Evolutionary conservation across 805 yeast genomes (phyloP).

Genomic region (Candida peoriensis): DNA sequence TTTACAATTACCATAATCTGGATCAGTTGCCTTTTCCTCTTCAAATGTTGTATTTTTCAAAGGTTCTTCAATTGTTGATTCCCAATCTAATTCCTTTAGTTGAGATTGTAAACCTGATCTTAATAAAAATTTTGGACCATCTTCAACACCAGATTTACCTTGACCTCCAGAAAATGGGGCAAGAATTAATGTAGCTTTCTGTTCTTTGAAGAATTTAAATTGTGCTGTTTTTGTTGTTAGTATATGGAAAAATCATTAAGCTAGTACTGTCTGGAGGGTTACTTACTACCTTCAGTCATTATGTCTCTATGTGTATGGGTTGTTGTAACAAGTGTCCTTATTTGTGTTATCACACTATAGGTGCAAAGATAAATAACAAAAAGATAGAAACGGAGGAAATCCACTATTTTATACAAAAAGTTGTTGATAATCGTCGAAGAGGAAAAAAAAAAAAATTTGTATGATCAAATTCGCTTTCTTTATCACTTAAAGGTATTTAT

Average conservation of each 20-base stretch:
- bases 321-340: too few species aligned
- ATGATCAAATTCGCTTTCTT: constrained; percentile 22
- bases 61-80: constrained; percentile 47
- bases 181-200: constrained; percentile 61
- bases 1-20: constrained; percentile 54
- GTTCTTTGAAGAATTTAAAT: constrained; percentile 51
- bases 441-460: not conserved
- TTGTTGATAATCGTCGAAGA: too few species aligned
- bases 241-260: not conserved
- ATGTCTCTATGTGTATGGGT: not conserved
- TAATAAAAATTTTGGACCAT: constrained; percentile 81
- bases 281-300: not conserved
- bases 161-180: constrained; percentile 98
- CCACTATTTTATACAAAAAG: too few species aligned
- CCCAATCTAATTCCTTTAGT: constrained; percentile 71
- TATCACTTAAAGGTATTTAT: constrained; percentile 23
- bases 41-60: constrained; percentile 44
- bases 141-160: constrained; percentile 88
- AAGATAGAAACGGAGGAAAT: too few species aligned
- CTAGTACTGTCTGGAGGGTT: not conserved
- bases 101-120: constrained; percentile 65
- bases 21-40: constrained; percentile 32
- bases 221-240: constrained; percentile 17
- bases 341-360: too few species aligned
- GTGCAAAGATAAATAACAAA: too few species aligned